These are phyloP conservation scores for Tremellales sp. DNA, from an alignment of 1,284 basidiomycete genomes.

Conservation along the genomic window DNA sequence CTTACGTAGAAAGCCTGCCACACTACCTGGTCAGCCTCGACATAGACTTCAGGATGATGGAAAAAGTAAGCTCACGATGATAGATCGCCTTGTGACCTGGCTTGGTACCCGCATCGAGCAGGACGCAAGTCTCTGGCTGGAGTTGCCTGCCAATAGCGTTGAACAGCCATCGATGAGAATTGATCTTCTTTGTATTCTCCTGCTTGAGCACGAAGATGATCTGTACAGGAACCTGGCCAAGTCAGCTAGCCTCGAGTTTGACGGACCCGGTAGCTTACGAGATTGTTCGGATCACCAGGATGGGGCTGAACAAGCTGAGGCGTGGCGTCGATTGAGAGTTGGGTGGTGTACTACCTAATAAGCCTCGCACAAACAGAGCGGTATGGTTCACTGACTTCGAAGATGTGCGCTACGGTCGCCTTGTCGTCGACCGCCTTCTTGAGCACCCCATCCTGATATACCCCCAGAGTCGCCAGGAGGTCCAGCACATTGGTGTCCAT, in stretches of 20 bases:
- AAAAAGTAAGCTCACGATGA: slow-evolving; percentile 55
- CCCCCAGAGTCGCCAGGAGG: slow-evolving; percentile 78
- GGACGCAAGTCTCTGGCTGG: slow-evolving; percentile 81
- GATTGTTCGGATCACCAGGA: slow-evolving; percentile 78
- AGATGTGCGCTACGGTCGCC: slow-evolving; percentile 85
- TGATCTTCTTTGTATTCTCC: slow-evolving; percentile 97
- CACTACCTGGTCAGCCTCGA: slow-evolving; percentile 44
- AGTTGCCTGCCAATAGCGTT: slow-evolving; percentile 87
- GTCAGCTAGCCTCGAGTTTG: background rate
- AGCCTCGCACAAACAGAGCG: background rate
- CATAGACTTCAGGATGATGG: background rate
- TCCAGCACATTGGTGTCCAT: slow-evolving; percentile 95
- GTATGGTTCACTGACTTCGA: slow-evolving; percentile 61
- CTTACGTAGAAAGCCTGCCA: slow-evolving; percentile 70
- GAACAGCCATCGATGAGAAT: slow-evolving; percentile 89
- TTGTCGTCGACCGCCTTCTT: slow-evolving; percentile 87
- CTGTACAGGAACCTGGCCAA: slow-evolving; percentile 68
- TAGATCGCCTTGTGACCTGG: slow-evolving; percentile 96
- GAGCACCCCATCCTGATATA: slow-evolving; percentile 93
- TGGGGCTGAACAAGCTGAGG: slow-evolving; percentile 88
- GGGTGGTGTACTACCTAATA: slow-evolving; percentile 69
- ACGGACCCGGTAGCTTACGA: slow-evolving; percentile 49
- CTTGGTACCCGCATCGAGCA: slow-evolving; percentile 92
- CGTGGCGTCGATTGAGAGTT: slow-evolving; percentile 82
- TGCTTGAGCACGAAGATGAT: slow-evolving; percentile 94